phyloP scores from a whole-genome alignment of 495 filamentous ascomycete species.

The Podospora comata region DNA sequence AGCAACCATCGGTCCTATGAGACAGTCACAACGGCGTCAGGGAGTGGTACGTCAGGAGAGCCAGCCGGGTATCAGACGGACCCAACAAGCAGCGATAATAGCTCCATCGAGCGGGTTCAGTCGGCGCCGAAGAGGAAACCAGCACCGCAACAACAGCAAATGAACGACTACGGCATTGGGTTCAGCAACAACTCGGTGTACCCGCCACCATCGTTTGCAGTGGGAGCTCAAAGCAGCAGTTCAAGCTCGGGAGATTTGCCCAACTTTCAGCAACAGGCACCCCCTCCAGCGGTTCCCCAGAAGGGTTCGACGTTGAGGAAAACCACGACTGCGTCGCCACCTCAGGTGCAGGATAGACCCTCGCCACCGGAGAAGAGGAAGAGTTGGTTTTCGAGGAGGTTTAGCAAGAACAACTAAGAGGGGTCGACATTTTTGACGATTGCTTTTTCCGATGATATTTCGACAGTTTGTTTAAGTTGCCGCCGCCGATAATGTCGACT shows the following conservation, averaged over 20 bases:
- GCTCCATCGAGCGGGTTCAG: slow-evolving; percentile 72
- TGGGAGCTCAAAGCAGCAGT: slow-evolving; percentile 23
- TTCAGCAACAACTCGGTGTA: slow-evolving; percentile 38
- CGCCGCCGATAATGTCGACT: neutral
- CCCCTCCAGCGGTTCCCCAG: slow-evolving; percentile 35
- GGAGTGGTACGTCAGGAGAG: slow-evolving; percentile 67
- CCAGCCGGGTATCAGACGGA: slow-evolving; percentile 79
- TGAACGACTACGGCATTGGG: slow-evolving; percentile 49
- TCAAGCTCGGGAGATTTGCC: slow-evolving; percentile 11
- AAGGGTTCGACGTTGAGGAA: slow-evolving; percentile 40
- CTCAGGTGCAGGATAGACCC: slow-evolving; percentile 33
- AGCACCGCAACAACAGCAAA: slow-evolving; percentile 28
- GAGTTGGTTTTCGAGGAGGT: slow-evolving; percentile 81
- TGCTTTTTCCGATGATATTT: neutral
- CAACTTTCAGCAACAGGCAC: slow-evolving; percentile 22
- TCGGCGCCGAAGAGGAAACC: slow-evolving; percentile 47
- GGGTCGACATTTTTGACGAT: neutral
- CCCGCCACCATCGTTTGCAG: slow-evolving; percentile 37
- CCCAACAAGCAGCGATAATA: slow-evolving; percentile 82
- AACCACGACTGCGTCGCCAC: slow-evolving; percentile 21
- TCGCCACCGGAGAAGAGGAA: slow-evolving; percentile 66
- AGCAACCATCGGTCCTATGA: slow-evolving; percentile 77
- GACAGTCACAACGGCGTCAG: slow-evolving; percentile 71
- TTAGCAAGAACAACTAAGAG: slow-evolving; percentile 60
- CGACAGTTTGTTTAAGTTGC: neutral